Conservation (phyloP, 2,329 filamentous ascomycete genomes). For the Talaromyces albobiverticillius region DNA sequence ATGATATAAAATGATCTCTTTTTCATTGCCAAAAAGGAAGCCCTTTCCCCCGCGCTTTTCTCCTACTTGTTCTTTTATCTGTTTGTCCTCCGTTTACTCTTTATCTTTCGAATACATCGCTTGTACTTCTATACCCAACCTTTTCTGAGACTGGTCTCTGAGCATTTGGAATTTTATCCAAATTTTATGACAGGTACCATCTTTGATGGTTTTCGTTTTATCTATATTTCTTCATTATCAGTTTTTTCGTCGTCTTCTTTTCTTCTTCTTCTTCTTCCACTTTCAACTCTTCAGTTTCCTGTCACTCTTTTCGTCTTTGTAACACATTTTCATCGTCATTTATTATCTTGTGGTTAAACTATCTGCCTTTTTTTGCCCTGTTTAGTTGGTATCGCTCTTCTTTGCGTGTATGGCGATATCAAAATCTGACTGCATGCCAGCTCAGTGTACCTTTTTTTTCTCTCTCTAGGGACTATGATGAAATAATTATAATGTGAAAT, state of each 20-base stretch:
- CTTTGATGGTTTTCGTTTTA: conserved; percentile 10
- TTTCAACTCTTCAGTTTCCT: background rate
- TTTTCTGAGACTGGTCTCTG: conserved; percentile 10
- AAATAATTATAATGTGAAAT: conserved; percentile 8
- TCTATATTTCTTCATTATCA: conserved; percentile 7
- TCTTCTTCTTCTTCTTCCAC: background rate
- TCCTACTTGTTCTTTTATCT: background rate
- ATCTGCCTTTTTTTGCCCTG: background rate
- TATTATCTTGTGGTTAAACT: background rate
- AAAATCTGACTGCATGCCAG: background rate
- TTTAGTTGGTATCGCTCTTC: background rate
- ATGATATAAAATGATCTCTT: conserved; percentile 30
- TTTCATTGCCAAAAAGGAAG: conserved; percentile 4
- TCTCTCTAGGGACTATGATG: conserved; percentile 9
- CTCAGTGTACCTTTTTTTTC: background rate
- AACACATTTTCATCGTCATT: conserved; percentile 12
- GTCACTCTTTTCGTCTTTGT: conserved; percentile 3
- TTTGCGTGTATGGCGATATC: conserved; percentile 6
- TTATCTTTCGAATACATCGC: background rate
- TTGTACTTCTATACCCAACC: conserved; percentile 16
- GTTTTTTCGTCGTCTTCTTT: background rate
- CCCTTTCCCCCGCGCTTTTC: background rate
- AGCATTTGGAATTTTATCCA: conserved; percentile 1
- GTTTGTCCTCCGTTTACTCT: background rate
- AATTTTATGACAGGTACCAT: conserved; percentile 23